Conservation (phyloP, 2,329 filamentous ascomycete genomes). For the Colletotrichum noveboracense region DNA sequence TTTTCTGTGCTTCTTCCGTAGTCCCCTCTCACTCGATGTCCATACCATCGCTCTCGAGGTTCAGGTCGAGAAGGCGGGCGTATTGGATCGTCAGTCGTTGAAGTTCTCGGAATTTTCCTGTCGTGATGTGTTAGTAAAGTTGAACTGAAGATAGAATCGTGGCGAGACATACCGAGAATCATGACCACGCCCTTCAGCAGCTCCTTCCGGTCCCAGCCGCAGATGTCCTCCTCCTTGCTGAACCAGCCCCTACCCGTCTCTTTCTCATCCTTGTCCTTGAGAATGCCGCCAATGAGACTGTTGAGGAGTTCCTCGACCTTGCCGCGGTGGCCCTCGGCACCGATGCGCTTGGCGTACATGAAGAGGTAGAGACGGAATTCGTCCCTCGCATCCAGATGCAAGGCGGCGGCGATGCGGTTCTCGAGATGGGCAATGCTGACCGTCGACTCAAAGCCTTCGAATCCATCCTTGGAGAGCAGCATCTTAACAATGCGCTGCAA, state of each 20-base stretch:
- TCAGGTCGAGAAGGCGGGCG: constrained; percentile 77
- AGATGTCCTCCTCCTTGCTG: constrained; percentile 73
- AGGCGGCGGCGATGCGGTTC: constrained; percentile 88
- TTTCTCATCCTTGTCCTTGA: constrained; percentile 59
- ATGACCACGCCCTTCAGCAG: constrained; percentile 89
- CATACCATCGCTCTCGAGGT: constrained; percentile 53
- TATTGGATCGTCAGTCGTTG: constrained; percentile 96
- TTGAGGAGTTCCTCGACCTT: constrained; percentile 95
- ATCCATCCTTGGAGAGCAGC: constrained; percentile 86
- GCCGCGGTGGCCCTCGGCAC: constrained; percentile 82
- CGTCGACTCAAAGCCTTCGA: constrained; percentile 87
- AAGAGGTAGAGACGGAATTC: constrained; percentile 95
- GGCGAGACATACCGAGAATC: constrained; percentile 76
- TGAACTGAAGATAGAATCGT: not conserved
- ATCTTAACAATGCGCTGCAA: constrained; percentile 91
- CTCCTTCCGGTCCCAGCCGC: constrained; percentile 89
- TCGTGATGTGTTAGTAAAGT: constrained; percentile 33
- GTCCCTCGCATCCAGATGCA: constrained; percentile 83
- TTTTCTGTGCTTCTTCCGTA: not conserved
- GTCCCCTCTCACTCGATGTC: constrained; percentile 27
- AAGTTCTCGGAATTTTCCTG: constrained; percentile 93
- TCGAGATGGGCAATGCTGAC: constrained; percentile 95
- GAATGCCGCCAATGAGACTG: constrained; percentile 76
- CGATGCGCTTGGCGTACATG: constrained; percentile 97
- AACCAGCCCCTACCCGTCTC: constrained; percentile 65